These are phyloP conservation scores for Periconia sp. DNA, from an alignment of 2,329 filamentous ascomycete genomes.

Conservation along the genomic window DNA sequence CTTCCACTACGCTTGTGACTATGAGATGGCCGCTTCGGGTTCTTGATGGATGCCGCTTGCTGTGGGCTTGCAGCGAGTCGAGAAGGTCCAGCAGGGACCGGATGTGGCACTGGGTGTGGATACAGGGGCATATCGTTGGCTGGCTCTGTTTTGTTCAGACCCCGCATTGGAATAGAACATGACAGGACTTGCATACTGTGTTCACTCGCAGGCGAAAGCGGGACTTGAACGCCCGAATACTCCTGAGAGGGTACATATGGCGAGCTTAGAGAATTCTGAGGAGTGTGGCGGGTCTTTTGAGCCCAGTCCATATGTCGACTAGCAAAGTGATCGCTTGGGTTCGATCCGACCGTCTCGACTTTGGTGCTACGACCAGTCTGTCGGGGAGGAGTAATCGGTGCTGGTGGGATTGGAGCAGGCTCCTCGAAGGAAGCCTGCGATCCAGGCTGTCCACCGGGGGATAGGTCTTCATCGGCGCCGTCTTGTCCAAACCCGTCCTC, in stretches of 20 bases:
- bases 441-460: conserved; percentile 74
- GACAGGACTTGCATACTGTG: conserved; percentile 64
- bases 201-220: conserved; percentile 53
- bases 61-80: conserved; percentile 39
- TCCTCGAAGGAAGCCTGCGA: conserved; percentile 32
- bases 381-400: conserved; percentile 33
- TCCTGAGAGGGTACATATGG: conserved; percentile 41
- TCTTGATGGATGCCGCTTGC: conserved; percentile 31
- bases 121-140: conserved; percentile 48
- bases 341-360: conserved; percentile 40
- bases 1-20: conserved; percentile 86
- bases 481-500: conserved; percentile 66
- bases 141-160: conserved; percentile 38
- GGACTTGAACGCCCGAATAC: conserved; percentile 40
- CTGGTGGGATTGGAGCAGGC: conserved; percentile 4
- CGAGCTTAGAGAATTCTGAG: conserved; percentile 44
- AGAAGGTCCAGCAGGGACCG: conserved; percentile 27
- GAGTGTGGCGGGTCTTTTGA: conserved; percentile 41
- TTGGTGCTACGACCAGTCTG: conserved; percentile 33
- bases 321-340: conserved; percentile 47
- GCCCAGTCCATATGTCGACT: conserved; percentile 48
- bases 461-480: conserved; percentile 69
- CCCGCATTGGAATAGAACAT: conserved; percentile 63
- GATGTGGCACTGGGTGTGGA: conserved; percentile 45
- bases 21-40: conserved; percentile 32